Base-by-base conservation (phyloP, 306 rosid species). In the Canavalia ensiformis region DNA sequence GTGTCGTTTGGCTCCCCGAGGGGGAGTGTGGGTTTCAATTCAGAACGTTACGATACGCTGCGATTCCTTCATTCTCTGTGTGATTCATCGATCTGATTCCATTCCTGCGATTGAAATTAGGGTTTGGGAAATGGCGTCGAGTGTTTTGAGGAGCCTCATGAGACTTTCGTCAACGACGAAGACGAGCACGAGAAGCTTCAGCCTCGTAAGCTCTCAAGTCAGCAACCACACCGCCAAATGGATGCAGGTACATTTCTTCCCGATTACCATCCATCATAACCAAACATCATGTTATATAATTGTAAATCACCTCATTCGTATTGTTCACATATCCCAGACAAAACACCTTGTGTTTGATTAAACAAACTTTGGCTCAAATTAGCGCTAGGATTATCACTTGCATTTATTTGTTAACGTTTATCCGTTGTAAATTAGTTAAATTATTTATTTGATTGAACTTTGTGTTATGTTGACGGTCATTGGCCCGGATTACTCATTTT, bases 141-240 rank as follows among this genome's bases (percentile, higher is more conserved):
- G 90, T 80, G 58, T 88, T 57, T 79, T 95, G 87, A 95, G 86
- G 85, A 81, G 74, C 42, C 87, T 95, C 60, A 67, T 89, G n/a
- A 84, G 56, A 82, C 83, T 93, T n/a, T 74, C 84, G 1, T 82
- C 89, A 28, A 85, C 91, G 10, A 84, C 79, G 37, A 30, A 81
- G 47, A 51, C 87, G 39, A 29, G 74, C 33, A 57, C 87, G 12
- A 87, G 97, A 72, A 89, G 76, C 45, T 70, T 95, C 84, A 71
- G 95, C 87, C 87, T 88, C 28, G 87, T 88, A 28, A 34, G 82
- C 83, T n/a, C 64, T 37, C 91, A 88, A 91, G 42, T 91, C 87
- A 8, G 95, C 84, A 58, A 84, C 47, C 96, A 93, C 87, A 93
- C 97, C 18, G 87, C 94, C 83, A 91, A 93, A 56, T 93, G 96